These are phyloP conservation scores for Cardiospermum halicacabum DNA, from an alignment of 345 rosid species.

Conservation along the genomic window DNA sequence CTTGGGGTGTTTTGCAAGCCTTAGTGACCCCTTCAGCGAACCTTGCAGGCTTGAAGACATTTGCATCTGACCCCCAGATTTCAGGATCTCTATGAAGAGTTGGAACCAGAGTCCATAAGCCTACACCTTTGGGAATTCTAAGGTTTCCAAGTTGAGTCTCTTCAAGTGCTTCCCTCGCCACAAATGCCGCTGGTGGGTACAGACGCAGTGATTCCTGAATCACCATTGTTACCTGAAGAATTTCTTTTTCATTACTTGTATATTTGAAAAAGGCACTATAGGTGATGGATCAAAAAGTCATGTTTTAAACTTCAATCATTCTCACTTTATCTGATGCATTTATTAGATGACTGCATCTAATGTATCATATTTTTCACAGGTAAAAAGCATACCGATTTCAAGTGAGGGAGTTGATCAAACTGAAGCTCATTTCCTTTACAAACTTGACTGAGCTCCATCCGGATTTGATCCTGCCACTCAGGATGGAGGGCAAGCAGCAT, in stretches of 20 bases:
- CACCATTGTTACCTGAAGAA: conserved; percentile 50
- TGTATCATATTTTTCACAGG: background rate
- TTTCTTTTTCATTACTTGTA: background rate
- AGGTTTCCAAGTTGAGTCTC: conserved; percentile 54
- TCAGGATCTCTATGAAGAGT: conserved; percentile 59
- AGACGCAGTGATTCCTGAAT: conserved; percentile 60
- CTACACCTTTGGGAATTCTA: conserved; percentile 50
- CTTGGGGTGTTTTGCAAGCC: conserved; percentile 69
- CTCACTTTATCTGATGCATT: background rate
- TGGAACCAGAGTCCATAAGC: conserved; percentile 52
- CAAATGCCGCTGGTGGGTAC: conserved; percentile 64
- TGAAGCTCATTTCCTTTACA: no score
- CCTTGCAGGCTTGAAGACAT: conserved; percentile 70
- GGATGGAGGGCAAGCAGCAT: conserved; percentile 33
- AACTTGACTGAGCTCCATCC: conserved; percentile 24
- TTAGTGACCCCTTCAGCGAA: conserved; percentile 59
- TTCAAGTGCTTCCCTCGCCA: conserved; percentile 58
- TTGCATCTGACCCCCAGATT: conserved; percentile 67
- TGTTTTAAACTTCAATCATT: background rate
- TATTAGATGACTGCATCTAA: background rate
- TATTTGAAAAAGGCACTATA: background rate
- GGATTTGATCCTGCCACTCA: conserved; percentile 30
- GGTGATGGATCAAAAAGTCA: no score
- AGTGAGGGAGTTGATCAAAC: no score
- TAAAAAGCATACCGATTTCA: conserved; percentile 41